Evolutionary conservation across 2,329 filamentous ascomycete species (phyloP).

Genomic region (Colletotrichum costaricense): DNA sequence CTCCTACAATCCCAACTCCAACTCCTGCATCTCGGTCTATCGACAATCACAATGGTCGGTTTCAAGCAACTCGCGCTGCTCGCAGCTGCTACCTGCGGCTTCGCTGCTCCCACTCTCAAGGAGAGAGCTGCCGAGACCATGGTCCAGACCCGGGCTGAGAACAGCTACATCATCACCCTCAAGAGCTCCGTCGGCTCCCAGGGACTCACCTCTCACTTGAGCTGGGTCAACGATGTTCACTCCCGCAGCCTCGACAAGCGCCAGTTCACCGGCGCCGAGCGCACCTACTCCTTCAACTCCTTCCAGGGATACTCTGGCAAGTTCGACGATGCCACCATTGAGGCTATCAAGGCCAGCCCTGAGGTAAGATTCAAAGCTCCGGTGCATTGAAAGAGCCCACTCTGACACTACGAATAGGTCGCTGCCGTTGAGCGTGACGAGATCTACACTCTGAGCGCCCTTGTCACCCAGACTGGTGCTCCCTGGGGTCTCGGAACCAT

Average conservation of each 20-base stretch:
- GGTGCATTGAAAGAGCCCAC: fast-evolving
- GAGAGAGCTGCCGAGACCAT: conserved; percentile 12
- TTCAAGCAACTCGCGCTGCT: conserved; percentile 35
- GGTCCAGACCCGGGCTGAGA: conserved; percentile 42
- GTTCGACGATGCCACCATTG: conserved; percentile 54
- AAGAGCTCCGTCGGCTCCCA: conserved; percentile 47
- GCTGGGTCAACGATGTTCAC: conserved; percentile 45
- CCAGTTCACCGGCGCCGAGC: conserved; percentile 33
- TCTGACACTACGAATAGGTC: conserved; percentile 42
- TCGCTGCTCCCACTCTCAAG: conserved; percentile 29
- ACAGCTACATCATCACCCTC: conserved; percentile 59
- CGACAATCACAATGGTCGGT: conserved; percentile 32
- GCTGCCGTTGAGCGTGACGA: conserved; percentile 46
- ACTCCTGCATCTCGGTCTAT: conserved; percentile 6
- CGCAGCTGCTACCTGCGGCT: conserved; percentile 30
- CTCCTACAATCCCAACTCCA: conserved; percentile 14
- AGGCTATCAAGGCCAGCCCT: conserved; percentile 50
- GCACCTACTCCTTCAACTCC: conserved; percentile 41
- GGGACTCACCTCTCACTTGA: conserved; percentile 43
- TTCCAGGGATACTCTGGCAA: conserved; percentile 56
- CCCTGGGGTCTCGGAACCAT: conserved; percentile 59
- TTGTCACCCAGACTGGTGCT: conserved; percentile 47
- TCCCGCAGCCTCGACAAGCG: conserved; percentile 46
- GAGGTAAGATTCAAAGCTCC: conserved; percentile 46
- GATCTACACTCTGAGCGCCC: conserved; percentile 40